phyloP scores from a whole-genome alignment of 305 asterid genomes.

The Andrographis paniculata region DNA sequence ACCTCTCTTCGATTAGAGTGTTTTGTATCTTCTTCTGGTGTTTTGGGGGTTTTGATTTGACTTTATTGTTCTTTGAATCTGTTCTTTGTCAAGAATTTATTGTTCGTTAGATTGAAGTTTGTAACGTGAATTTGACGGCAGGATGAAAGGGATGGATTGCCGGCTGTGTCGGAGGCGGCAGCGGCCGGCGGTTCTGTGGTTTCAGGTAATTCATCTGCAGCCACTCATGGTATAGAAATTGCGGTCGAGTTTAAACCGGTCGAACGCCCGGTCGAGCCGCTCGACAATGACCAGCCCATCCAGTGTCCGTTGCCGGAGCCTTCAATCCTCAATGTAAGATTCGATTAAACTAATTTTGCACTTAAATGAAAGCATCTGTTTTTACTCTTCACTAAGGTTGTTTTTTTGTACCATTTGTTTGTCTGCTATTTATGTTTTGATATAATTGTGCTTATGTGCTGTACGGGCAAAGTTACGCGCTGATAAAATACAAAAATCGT shows the following conservation, averaged over 20 bases:
- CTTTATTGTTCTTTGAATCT: neutral
- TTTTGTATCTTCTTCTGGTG: neutral
- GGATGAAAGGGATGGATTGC: slow-evolving; percentile 54
- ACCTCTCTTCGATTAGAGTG: slow-evolving; percentile 5
- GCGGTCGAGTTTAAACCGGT: slow-evolving; percentile 80
- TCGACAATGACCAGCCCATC: slow-evolving; percentile 70
- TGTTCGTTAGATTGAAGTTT: no score
- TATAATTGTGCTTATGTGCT: no score
- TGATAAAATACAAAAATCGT: no score
- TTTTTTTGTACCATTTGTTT: no score
- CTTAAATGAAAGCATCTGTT: no score
- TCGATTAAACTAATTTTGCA: no score
- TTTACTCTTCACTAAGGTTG: no score
- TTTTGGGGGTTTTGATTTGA: no score
- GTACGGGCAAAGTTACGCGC: no score
- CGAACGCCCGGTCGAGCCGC: slow-evolving; percentile 76
- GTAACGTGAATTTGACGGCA: slow-evolving; percentile 23
- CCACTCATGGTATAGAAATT: slow-evolving; percentile 56
- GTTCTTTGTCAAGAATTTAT: neutral
- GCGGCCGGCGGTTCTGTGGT: slow-evolving; percentile 27
- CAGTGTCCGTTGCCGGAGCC: slow-evolving; percentile 93
- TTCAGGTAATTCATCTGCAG: slow-evolving; percentile 31
- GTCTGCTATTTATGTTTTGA: no score
- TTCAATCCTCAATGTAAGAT: slow-evolving; percentile 71
- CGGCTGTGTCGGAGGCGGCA: slow-evolving; percentile 41